These are phyloP conservation scores for Galerina sulciceps DNA, from an alignment of 768 basidiomycete species.

Conservation along the genomic window DNA sequence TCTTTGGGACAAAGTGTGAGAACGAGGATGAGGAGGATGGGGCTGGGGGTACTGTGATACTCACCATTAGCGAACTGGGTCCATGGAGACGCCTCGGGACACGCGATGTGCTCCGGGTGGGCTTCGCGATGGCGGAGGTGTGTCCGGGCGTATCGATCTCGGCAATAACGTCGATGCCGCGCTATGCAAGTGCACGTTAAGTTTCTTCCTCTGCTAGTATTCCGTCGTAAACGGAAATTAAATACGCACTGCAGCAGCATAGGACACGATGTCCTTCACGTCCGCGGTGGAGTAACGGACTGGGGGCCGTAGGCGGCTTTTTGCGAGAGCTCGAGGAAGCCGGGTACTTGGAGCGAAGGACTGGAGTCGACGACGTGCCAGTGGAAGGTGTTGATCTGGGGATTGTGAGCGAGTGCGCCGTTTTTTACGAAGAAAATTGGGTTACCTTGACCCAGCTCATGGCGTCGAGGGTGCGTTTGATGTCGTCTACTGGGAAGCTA, in stretches of 20 bases:
- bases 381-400: conserved; percentile 74
- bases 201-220: neutral
- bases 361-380: conserved; percentile 89
- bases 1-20: conserved; percentile 41
- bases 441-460: conserved; percentile 76
- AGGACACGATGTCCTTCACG: conserved; percentile 62
- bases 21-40: neutral
- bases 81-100: conserved; percentile 65
- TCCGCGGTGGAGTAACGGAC: conserved; percentile 59
- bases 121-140: conserved; percentile 67
- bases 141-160: conserved; percentile 90
- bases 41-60: too few relatives aligned
- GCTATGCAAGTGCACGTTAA: conserved; percentile 36
- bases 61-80: conserved; percentile 56
- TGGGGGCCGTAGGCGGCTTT: conserved; percentile 70
- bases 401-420: neutral
- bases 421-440: neutral
- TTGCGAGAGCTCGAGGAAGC: conserved; percentile 59
- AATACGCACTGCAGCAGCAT: conserved; percentile 68
- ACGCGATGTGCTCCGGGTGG: conserved; percentile 79
- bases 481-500: conserved; percentile 66
- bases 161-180: conserved; percentile 75
- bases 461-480: conserved; percentile 72
- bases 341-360: conserved; percentile 73
- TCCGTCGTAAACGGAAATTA: neutral